Evolutionary conservation across 2,329 filamentous ascomycete species (phyloP), one percentile per base, ranked within the genome.

Genomic region (Kalmusia sp.): DNA sequence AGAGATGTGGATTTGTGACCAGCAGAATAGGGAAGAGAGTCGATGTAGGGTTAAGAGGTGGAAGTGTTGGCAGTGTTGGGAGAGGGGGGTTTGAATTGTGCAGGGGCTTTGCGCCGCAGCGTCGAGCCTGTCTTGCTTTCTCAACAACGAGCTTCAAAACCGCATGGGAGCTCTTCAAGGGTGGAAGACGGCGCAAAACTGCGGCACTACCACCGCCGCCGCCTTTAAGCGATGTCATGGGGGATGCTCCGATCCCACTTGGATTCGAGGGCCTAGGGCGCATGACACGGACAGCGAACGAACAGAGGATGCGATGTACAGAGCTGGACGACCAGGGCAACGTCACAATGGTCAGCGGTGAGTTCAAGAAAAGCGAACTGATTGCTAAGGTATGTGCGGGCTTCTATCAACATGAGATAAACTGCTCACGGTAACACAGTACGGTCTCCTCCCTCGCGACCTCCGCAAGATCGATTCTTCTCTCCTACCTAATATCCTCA

Each of bases 391-490:
- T 93, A 76, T 47, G 46, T 1, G 14, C 12, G 43, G 19, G 11
- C 4, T 35, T 41, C 11, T 15, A 4, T 17, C 6, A 28, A 33
- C 17, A 17, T 40, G 40, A 31, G 41, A 11, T 14, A 31, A 15
- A 48, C 39, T 27, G 46, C 58, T 64, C 37, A 69, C 43, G 25
- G 9, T 17, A 19, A 25, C 54, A 62, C 61, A 93, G 90, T 97
- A 96, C 72, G 93, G 93, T 35, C 84, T 98, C 22, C 84, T 97
- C 43, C 93, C 95, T 51, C 93, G 95, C 57, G 95, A 99, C 79
- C 81, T 99, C 51, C 90, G 95, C 66, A 99, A 99, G 77, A 97
- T 99, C 69, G 95, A 99, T 74, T 97, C 93, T 12, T 96, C 92
- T 53, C 91, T 96, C 55, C 85, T 99, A 19, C 95, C 95, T 7